Evolutionary conservation across 805 yeast genomes (phyloP).

Genomic region (Candida tammaniensis): DNA sequence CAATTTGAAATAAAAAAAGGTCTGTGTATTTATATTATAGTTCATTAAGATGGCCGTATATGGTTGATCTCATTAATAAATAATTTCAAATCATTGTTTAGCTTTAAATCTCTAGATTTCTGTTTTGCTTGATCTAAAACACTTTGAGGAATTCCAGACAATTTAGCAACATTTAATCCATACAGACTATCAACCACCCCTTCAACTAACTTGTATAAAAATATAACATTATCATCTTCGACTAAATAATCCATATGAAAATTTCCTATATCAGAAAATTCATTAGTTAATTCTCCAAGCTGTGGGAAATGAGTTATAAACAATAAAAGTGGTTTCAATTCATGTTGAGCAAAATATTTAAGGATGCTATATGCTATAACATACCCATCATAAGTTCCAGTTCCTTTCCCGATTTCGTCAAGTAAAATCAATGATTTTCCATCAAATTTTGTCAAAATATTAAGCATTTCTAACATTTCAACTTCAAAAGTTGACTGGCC

Average conservation of each 20-base stretch:
- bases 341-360: conserved; percentile 46
- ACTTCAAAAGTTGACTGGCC: conserved; percentile 85
- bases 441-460: conserved; percentile 54
- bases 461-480: conserved; percentile 65
- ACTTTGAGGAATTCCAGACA: conserved; percentile 58
- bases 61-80: not conserved
- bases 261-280: conserved; percentile 45
- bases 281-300: conserved; percentile 49
- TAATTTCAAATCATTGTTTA: conserved; percentile 20
- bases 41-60: not conserved
- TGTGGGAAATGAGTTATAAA: conserved; percentile 86
- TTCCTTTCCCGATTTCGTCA: conserved; percentile 85
- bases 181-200: conserved; percentile 58
- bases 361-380: conserved; percentile 77
- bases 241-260: conserved; percentile 67
- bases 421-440: conserved; percentile 57
- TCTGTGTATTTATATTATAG: not conserved
- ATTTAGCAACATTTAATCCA: conserved; percentile 80
- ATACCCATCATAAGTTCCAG: conserved; percentile 68
- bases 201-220: conserved; percentile 32
- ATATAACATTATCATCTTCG: conserved; percentile 31
- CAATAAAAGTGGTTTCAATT: conserved; percentile 51
- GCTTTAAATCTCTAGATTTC: conserved; percentile 32
- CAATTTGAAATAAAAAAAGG: conserved; percentile 3
- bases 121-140: conserved; percentile 45